Conservation (phyloP, 2,329 filamentous ascomycete genomes). For the Hypoxylon sp. region DNA sequence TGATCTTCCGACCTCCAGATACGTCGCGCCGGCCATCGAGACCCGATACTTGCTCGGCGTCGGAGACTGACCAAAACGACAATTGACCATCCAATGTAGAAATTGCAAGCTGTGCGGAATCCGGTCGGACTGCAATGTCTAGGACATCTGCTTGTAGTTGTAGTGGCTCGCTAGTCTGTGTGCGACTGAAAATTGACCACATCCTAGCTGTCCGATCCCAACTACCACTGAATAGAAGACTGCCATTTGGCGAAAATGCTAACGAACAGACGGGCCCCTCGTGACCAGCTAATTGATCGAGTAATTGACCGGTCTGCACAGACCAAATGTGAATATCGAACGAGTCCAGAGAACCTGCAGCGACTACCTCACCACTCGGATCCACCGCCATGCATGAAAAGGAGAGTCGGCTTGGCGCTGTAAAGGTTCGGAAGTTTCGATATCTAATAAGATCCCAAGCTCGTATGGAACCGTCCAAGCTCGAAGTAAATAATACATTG, state of each 20-base stretch:
- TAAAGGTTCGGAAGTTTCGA: conserved; percentile 97
- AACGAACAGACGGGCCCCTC: conserved; percentile 93
- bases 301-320: conserved; percentile 94
- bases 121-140: conserved; percentile 87
- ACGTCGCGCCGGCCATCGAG: conserved; percentile 93
- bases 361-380: conserved; percentile 95
- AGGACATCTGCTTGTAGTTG: conserved; percentile 94
- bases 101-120: conserved; percentile 90
- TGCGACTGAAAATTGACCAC: conserved; percentile 95
- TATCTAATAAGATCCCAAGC: conserved; percentile 98
- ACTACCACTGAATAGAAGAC: conserved; percentile 87
- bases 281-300: conserved; percentile 91
- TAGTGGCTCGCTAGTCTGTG: conserved; percentile 94
- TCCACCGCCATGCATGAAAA: conserved; percentile 98
- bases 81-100: conserved; percentile 94
- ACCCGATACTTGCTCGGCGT: conserved; percentile 87
- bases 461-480: conserved; percentile 91
- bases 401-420: conserved; percentile 88
- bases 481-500: conserved; percentile 95
- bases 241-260: conserved; percentile 89
- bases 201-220: conserved; percentile 97
- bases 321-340: conserved; percentile 99
- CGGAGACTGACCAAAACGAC: conserved; percentile 93
- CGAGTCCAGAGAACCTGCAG: conserved; percentile 93
- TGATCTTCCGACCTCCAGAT: conserved; percentile 89